Evolutionary conservation across 495 filamentous ascomycete genomes (phyloP), one percentile per base, ranked within the genome.

Genomic region (Umbilicaria muhlenbergii): DNA sequence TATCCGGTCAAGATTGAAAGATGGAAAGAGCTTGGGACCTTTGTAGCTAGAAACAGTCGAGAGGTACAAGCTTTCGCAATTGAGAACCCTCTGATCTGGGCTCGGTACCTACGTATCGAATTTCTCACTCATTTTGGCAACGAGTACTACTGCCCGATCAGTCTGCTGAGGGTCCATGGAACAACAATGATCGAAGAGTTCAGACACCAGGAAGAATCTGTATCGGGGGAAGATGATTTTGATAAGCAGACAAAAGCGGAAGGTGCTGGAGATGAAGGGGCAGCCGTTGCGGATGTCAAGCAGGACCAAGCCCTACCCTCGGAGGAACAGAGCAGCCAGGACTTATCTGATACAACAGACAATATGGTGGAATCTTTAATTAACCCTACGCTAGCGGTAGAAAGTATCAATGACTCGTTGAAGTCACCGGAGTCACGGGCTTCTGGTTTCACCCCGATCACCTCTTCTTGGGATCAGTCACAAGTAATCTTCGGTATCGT

Each of bases 121-220:
- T 86, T 95, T 49, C 62, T 98, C 46, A 86, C 72, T 5, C 91
- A 98, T 57, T 96, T 89, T 62, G 91, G 91, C 11, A 85, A 86
- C 54, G 91, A 98, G 56, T 96, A 83, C 57, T 98, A 89, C 62
- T 98, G 91, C 49, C 91, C 91, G 3, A 61, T 98, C 32, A 94
- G 86, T 52, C 62, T 98, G 15, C 67, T 98, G 31, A 76, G 91
- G 38, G 81, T 95, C 11, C 91, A 98, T 62, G 91, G 91, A 12
- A 94, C 85, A 21, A 86, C 89, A 8, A 95, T 96, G 91, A 74
- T 98, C 62, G 87, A 98, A 50, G 82, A 86, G 49, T 87, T 83
- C 39, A 83, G 80, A 64, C 81, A 73, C 51, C 73, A 77, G 47
- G 73, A 89, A 48, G 85, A 86, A 45, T 58, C 65, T n/a, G 67